phyloP scores from a whole-genome alignment of 805 yeast genomes.

The Saturnispora diversa region DNA sequence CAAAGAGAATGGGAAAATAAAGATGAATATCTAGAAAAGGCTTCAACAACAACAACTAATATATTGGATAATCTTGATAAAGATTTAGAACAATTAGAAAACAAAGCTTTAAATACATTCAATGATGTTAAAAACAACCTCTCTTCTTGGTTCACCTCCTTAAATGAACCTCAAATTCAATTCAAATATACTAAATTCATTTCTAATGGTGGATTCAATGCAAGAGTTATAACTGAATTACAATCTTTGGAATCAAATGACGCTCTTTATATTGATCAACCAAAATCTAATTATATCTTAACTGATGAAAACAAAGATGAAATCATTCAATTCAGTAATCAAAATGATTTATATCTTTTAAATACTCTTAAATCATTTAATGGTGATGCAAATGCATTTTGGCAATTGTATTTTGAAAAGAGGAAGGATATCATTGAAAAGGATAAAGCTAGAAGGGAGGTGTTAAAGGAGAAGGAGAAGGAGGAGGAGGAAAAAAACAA shows the following conservation, averaged over 20 bases:
- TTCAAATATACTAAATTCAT: conserved; percentile 1
- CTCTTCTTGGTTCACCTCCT: not conserved
- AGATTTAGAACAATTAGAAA: conserved; percentile 7
- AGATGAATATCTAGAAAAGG: not conserved
- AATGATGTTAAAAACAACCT: not conserved
- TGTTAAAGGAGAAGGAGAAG: not conserved
- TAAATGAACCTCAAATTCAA: not conserved
- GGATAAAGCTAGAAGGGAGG: conserved; percentile 4
- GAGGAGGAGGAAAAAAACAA: not conserved
- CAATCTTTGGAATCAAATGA: conserved; percentile 4
- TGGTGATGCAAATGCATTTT: conserved; percentile 2
- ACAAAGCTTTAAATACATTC: conserved; percentile 5
- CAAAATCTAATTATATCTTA: too few relatives aligned
- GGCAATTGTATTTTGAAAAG: conserved; percentile 3
- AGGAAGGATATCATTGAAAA: conserved; percentile 7
- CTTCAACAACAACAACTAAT: conserved; percentile 2
- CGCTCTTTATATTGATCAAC: not conserved
- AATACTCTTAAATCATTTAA: not conserved
- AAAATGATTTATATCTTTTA: not conserved
- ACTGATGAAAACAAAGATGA: not conserved
- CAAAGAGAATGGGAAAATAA: conserved; percentile 6
- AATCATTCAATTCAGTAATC: conserved; percentile 1
- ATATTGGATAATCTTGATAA: conserved; percentile 4
- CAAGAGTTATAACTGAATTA: conserved; percentile 7
- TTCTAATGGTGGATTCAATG: conserved; percentile 1